Percentiles rank a stretch among this genome's conserved stretches.
Conservation (phyloP, 805 yeast genomes). For the Diddensiella caesifluorescens region DNA sequence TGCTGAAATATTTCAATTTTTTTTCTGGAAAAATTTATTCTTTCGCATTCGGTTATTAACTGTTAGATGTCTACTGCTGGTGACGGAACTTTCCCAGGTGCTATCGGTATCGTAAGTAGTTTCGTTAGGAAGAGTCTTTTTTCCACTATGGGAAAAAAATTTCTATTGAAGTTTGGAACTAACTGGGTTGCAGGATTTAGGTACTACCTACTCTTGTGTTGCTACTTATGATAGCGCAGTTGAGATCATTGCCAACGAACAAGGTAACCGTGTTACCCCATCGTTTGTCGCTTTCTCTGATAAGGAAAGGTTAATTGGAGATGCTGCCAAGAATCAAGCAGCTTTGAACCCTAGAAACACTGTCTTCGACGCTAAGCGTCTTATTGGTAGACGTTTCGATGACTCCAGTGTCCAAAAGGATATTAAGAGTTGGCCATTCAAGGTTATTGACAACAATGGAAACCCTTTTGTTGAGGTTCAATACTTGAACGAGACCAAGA, state of each 20-base stretch:
- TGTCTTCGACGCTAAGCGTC: conserved; percentile 82
- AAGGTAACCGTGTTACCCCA: conserved; percentile 97
- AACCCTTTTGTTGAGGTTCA: conserved; percentile 81
- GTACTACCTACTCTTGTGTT: conserved; percentile 95
- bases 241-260: conserved; percentile 95
- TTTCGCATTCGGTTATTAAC: no score
- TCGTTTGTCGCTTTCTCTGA: conserved; percentile 94
- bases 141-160: not conserved
- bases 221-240: conserved; percentile 93
- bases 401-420: conserved; percentile 84
- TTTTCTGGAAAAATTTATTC: no score
- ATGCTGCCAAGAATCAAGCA: conserved; percentile 97
- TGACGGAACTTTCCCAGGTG: conserved; percentile 99
- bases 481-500: conserved; percentile 77
- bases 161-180: no score
- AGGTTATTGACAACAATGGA: conserved; percentile 63
- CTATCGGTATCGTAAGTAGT: conserved; percentile 71
- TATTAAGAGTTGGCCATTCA: conserved; percentile 91
- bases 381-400: conserved; percentile 84
- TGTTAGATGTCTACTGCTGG: conserved; percentile 29
- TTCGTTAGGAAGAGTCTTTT: not conserved
- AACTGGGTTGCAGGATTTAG: conserved; percentile 70
- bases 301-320: conserved; percentile 90
- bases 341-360: conserved; percentile 90
- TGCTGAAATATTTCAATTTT: no score